Evolutionary conservation across 805 yeast genomes (phyloP).

Genomic region (Lipomyces spencermartinsiae): DNA sequence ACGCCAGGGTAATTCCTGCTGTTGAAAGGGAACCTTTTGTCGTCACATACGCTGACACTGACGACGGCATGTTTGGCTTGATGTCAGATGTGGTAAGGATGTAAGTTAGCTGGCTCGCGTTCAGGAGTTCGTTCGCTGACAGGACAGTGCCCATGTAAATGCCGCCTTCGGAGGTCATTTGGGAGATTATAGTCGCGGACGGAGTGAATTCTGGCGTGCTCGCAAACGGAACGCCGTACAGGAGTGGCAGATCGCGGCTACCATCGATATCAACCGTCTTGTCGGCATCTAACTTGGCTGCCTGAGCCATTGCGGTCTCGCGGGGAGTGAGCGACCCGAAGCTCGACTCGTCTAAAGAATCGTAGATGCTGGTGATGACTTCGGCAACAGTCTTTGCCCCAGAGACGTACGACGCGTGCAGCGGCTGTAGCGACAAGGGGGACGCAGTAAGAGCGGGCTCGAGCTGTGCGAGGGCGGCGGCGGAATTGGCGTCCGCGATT

Average conservation of each 20-base stretch:
- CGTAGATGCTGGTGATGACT: constrained; percentile 10
- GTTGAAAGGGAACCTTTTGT: constrained; percentile 34
- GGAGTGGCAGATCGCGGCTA: constrained; percentile 25
- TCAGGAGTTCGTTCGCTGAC: constrained; percentile 12
- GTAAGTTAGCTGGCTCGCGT: constrained; percentile 18
- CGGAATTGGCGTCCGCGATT: constrained; percentile 21
- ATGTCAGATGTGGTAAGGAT: constrained; percentile 20
- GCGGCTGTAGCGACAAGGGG: neutral
- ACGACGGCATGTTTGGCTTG: constrained; percentile 11
- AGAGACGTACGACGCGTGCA: constrained; percentile 16
- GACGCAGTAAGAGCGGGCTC: constrained; percentile 17
- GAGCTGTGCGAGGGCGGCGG: constrained; percentile 16
- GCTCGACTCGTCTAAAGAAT: constrained; percentile 8
- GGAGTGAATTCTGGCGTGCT: constrained; percentile 29
- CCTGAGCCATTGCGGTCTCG: constrained; percentile 11
- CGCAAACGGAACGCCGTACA: constrained; percentile 37
- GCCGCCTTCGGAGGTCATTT: constrained; percentile 30
- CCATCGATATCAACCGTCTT: constrained; percentile 28
- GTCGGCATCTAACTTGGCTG: constrained; percentile 21
- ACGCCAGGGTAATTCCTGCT: constrained; percentile 27
- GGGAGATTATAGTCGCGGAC: constrained; percentile 26
- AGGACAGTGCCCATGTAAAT: constrained; percentile 24
- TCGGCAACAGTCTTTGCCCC: constrained; percentile 5
- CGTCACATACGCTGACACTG: constrained; percentile 22
- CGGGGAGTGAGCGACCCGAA: neutral